A percentile compares a stretch with the other conserved stretches of the same genome.
Conservation (phyloP, 2,329 filamentous ascomycete species). For the Cladophialophora exuberans region DNA sequence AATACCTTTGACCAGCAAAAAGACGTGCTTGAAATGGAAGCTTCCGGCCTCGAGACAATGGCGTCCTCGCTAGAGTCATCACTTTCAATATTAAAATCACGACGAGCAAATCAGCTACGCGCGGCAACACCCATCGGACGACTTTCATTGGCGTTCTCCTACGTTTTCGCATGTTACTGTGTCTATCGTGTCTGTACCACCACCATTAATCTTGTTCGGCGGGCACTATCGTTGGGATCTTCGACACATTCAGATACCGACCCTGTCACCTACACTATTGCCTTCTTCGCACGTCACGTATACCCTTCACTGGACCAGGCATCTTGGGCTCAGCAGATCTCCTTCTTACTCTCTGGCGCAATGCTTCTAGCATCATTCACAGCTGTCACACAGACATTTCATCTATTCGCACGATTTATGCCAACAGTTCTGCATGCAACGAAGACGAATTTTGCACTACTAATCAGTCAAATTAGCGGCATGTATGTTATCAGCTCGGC, state of each 20-base stretch:
- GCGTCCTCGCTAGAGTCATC: constrained; percentile 69
- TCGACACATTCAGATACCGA: constrained; percentile 68
- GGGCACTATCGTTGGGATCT: constrained; percentile 51
- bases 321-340: constrained; percentile 83
- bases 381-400: constrained; percentile 82
- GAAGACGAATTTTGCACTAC: constrained; percentile 76
- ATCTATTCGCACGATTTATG: constrained; percentile 75
- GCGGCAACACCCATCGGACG: constrained; percentile 70
- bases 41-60: constrained; percentile 80
- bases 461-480: constrained; percentile 78
- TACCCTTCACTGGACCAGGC: constrained; percentile 80
- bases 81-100: constrained; percentile 64
- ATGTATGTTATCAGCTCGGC: constrained; percentile 85
- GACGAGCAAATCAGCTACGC: constrained; percentile 66
- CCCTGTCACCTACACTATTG: constrained; percentile 81
- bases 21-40: constrained; percentile 69
- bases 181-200: constrained; percentile 80
- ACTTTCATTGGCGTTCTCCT: constrained; percentile 64
- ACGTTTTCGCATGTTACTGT: constrained; percentile 79
- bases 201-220: constrained; percentile 67
- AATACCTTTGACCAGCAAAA: constrained; percentile 59
- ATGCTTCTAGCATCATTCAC: constrained; percentile 82
- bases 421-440: constrained; percentile 73
- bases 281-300: constrained; percentile 79
- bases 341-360: constrained; percentile 78